phyloP scores from a whole-genome alignment of 2,329 filamentous ascomycete species.

The Colletotrichum phormii region DNA sequence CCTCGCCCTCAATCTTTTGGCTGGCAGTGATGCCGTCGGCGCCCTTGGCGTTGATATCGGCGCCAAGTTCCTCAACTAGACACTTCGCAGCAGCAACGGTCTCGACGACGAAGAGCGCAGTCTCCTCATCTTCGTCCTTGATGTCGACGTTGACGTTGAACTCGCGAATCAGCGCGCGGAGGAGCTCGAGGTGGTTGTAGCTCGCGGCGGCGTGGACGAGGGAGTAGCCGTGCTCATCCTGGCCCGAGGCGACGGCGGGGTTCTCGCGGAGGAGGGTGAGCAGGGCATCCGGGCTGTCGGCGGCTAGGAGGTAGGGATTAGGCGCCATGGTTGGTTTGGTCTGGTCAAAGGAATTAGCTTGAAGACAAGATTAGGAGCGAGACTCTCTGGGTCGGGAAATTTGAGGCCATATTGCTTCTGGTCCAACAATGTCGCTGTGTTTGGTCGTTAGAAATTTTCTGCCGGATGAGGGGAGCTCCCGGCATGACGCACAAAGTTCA shows the following conservation, averaged over 20 bases:
- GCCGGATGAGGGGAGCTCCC: constrained; percentile 31
- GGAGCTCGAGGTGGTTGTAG: constrained; percentile 86
- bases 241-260: constrained; percentile 79
- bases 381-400: neutral
- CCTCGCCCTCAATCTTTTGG: constrained; percentile 84
- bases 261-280: constrained; percentile 79
- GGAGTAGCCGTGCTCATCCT: constrained; percentile 95
- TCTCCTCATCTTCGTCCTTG: constrained; percentile 91
- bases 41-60: constrained; percentile 74
- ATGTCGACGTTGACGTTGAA: constrained; percentile 85
- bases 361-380: neutral
- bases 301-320: constrained; percentile 81
- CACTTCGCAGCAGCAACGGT: constrained; percentile 80
- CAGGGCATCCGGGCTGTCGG: constrained; percentile 82
- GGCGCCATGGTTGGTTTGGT: constrained; percentile 53
- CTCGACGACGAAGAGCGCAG: constrained; percentile 93
- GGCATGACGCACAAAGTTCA: constrained; percentile 30
- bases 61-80: constrained; percentile 84
- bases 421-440: neutral
- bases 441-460: constrained; percentile 34
- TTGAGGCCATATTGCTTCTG: constrained; percentile 23
- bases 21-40: constrained; percentile 82
- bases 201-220: constrained; percentile 93
- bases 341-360: neutral
- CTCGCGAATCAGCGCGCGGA: constrained; percentile 79